A percentile compares a stretch with the other conserved stretches of the same genome.
phyloP scores from a whole-genome alignment of 495 filamentous ascomycete species.

The Talaromyces borbonicus region DNA sequence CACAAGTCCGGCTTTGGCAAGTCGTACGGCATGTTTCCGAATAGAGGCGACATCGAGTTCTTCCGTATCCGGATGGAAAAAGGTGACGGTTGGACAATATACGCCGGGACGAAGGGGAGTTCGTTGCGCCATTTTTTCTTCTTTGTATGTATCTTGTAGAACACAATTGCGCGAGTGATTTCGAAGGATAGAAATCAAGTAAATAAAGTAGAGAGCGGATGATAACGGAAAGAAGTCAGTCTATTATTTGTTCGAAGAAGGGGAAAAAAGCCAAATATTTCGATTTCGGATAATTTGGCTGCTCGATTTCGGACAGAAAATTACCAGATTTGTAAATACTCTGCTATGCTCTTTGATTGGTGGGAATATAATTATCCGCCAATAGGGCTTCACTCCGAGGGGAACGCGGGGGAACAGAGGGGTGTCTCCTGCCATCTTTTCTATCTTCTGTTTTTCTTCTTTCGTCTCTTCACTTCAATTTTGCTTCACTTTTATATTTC shows the following conservation, averaged over 20 bases:
- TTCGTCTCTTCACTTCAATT: too few species aligned
- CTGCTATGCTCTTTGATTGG: background rate
- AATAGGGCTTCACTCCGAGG: conserved; percentile 1
- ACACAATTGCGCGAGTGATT: background rate
- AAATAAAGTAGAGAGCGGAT: background rate
- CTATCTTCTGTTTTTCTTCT: too few species aligned
- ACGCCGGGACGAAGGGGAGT: conserved; percentile 73
- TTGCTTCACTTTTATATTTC: too few species aligned
- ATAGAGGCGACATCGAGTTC: conserved; percentile 72
- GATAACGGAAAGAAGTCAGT: background rate
- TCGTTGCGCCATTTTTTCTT: conserved; percentile 23
- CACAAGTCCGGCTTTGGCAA: conserved; percentile 72
- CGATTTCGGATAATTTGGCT: background rate
- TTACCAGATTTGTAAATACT: background rate
- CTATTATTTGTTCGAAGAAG: background rate
- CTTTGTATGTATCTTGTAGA: conserved; percentile 8
- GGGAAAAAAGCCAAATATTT: background rate
- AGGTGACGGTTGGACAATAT: conserved; percentile 85
- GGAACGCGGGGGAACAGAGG: background rate
- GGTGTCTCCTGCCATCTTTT: background rate
- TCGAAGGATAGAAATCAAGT: background rate
- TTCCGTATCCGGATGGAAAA: conserved; percentile 74
- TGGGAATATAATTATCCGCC: background rate
- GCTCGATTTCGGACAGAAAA: background rate
- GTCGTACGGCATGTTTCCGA: conserved; percentile 67